These are phyloP conservation scores for Aspergillus indologenus DNA, from an alignment of 495 filamentous ascomycete species.

Conservation along the genomic window DNA sequence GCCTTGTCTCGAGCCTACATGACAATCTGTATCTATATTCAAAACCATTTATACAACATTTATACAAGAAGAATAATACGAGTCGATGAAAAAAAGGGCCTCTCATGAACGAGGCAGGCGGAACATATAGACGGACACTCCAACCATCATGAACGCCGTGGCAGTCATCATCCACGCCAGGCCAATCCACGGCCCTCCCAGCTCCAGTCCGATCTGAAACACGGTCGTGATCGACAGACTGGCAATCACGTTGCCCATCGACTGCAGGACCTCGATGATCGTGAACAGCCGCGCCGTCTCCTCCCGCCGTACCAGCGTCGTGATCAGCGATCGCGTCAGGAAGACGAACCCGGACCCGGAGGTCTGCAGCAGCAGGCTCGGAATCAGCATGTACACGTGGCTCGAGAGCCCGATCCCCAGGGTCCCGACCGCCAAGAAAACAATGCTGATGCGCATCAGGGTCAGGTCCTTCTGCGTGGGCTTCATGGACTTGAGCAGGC, in stretches of 20 bases:
- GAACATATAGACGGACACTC: slow-evolving; percentile 38
- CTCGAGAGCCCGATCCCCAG: slow-evolving; percentile 48
- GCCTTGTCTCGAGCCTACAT: too few relatives aligned
- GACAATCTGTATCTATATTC: not conserved
- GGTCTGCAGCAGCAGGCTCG: slow-evolving; percentile 46
- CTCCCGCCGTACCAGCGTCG: slow-evolving; percentile 48
- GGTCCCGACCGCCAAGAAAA: slow-evolving; percentile 43
- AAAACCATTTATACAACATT: not conserved
- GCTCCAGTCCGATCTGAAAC: slow-evolving; percentile 49
- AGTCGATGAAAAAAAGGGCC: not conserved
- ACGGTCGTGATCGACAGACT: slow-evolving; percentile 51
- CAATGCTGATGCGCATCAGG: slow-evolving; percentile 47
- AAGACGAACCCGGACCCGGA: slow-evolving; percentile 49
- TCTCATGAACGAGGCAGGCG: slow-evolving; percentile 24
- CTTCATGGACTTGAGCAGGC: slow-evolving; percentile 36
- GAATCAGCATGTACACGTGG: slow-evolving; percentile 34
- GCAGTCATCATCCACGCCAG: slow-evolving; percentile 54
- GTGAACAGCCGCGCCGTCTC: slow-evolving; percentile 57
- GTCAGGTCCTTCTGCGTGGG: slow-evolving; percentile 50
- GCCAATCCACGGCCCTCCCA: slow-evolving; percentile 51
- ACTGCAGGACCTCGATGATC: slow-evolving; percentile 55
- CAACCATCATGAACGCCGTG: slow-evolving; percentile 38
- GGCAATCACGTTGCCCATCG: slow-evolving; percentile 51
- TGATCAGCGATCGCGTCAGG: slow-evolving; percentile 48
- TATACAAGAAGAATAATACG: not conserved